Evolutionary conservation across 2,329 filamentous ascomycete genomes (phyloP), one percentile per base, ranked within the genome.

Genomic region (Mollisia scopiformis): DNA sequence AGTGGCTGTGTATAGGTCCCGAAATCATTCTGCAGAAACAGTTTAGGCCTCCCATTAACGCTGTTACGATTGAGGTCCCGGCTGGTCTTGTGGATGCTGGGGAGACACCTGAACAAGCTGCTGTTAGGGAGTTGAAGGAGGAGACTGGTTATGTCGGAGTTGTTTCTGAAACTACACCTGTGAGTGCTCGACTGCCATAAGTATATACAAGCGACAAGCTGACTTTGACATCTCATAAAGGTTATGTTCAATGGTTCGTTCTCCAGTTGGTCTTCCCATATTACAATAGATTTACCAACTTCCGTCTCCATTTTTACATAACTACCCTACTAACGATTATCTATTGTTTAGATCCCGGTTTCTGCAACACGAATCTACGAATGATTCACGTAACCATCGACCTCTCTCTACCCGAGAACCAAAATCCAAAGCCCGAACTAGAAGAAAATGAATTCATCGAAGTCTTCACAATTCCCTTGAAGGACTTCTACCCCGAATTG

Each of bases 11-110:
- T 19, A 58, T 31, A 62, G 60, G 64, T 0, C 81, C 83, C 2
- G 79, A 86, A 69, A 80, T 88, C 47, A 74, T 90, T 21, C 79
- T 90, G 1, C 86, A 89, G 73, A 89, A 87, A 73, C 88, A 90
- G 72, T 90, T 83, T 74, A 81, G 87, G 1, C 86, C 87, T 0
- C 86, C 87, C 0, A 75, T 88, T 28, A 79, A 84, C 70, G 80
- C 80, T 62, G 73, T 88, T 55, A 79, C 80, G 53, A 86, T 90
- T 62, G 87, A 90, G 70, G 78, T 89, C 1, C 87, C 87, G 0
- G 87, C 87, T 1, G 87, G 87, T 0, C 74, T 90, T 5, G 77
- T 89, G 4, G 87, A 90, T 66, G 81, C 79, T 6, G 84, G 82
- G 21, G 87, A 89, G 72, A 85, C 82, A 0, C 76, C 84, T 0